Evolutionary conservation across 495 filamentous ascomycete genomes (phyloP).

Genomic region (Penicillium angulare): DNA sequence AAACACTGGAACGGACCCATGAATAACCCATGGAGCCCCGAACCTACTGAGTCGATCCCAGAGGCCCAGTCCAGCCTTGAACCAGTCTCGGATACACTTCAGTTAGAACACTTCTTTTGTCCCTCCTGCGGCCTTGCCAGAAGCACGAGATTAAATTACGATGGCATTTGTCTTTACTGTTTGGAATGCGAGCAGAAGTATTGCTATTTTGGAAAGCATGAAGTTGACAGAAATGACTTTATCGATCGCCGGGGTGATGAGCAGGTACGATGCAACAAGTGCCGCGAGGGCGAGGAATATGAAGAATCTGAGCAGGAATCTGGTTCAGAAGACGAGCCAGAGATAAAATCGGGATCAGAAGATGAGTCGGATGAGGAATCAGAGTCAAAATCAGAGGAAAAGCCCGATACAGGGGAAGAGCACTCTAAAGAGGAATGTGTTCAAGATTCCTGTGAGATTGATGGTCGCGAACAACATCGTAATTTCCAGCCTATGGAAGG

Average conservation of each 20-base stretch:
- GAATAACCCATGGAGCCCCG: too few relatives aligned
- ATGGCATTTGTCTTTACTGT: background rate
- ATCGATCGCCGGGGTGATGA: background rate
- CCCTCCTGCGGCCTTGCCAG: background rate
- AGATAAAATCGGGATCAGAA: too few relatives aligned
- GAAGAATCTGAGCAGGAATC: background rate
- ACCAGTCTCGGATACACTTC: background rate
- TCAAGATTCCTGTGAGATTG: too few relatives aligned
- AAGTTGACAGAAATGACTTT: background rate
- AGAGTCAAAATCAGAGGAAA: too few relatives aligned
- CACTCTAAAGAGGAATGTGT: too few relatives aligned
- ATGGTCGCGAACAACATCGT: too few relatives aligned
- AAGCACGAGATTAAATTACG: background rate
- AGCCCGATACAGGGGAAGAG: too few relatives aligned
- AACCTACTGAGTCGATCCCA: background rate
- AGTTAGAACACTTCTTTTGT: background rate
- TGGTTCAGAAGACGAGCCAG: too few relatives aligned
- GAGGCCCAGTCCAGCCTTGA: too few relatives aligned
- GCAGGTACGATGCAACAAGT: background rate
- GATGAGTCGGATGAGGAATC: too few relatives aligned
- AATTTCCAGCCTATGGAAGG: too few relatives aligned
- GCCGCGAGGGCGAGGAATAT: background rate
- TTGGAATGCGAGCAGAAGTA: background rate
- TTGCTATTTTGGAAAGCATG: background rate
- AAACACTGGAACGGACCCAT: too few relatives aligned